A percentile compares a stretch with the other conserved stretches of the same genome.
Conservation (phyloP, 2,329 filamentous ascomycete genomes). For the Davidsoniella neocaledoniae region DNA sequence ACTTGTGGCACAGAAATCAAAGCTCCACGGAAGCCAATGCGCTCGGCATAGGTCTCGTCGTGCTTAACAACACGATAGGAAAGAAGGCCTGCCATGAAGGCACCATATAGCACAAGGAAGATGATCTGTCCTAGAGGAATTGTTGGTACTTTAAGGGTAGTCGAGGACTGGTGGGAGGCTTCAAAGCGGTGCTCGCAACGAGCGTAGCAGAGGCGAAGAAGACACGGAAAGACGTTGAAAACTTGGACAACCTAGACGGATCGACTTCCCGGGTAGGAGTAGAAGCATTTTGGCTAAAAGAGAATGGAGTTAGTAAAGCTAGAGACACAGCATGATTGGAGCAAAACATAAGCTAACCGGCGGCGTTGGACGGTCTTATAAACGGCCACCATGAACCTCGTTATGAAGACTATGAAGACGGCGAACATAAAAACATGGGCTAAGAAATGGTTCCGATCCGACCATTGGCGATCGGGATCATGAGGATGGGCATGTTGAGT, state of each 20-base stretch:
- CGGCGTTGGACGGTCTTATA: slow-evolving; percentile 6
- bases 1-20: slow-evolving; percentile 50
- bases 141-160: slow-evolving; percentile 39
- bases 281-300: slow-evolving; percentile 17
- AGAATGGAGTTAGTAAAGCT: no score
- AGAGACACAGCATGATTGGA: no score
- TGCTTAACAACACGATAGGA: slow-evolving; percentile 28
- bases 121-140: slow-evolving; percentile 38
- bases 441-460: slow-evolving; percentile 10
- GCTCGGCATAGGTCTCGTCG: slow-evolving; percentile 43
- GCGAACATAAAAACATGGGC: slow-evolving; percentile 5
- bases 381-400: background rate
- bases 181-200: slow-evolving; percentile 38
- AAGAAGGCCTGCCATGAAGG: slow-evolving; percentile 41
- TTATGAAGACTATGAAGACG: slow-evolving; percentile 2
- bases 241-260: slow-evolving; percentile 26
- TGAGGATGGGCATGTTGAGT: slow-evolving; percentile 4
- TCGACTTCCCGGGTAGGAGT: slow-evolving; percentile 23
- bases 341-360: slow-evolving; percentile 2
- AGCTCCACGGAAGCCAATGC: slow-evolving; percentile 49
- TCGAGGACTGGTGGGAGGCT: slow-evolving; percentile 27
- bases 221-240: slow-evolving; percentile 34
- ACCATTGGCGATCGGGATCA: slow-evolving; percentile 9
- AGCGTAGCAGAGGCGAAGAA: slow-evolving; percentile 40
- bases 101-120: slow-evolving; percentile 39